phyloP scores from a whole-genome alignment of 2,329 filamentous ascomycete species.

The Pestalotiopsis sp. region DNA sequence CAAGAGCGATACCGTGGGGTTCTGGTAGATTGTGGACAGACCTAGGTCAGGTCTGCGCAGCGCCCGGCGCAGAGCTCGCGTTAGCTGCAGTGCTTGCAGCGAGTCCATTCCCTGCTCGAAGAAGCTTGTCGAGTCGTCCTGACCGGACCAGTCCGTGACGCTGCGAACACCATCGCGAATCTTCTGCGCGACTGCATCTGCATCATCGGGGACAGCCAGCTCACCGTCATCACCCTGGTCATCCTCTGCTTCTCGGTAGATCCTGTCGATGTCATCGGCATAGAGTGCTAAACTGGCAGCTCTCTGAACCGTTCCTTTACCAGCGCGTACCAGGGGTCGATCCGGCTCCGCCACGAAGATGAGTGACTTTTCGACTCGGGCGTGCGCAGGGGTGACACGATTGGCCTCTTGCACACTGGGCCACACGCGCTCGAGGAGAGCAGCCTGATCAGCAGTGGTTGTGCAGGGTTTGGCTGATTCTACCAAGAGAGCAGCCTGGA shows the following conservation, averaged over 20 bases:
- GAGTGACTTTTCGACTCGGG: neutral
- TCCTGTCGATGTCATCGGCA: neutral
- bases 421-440: neutral
- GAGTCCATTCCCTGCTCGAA: constrained; percentile 20
- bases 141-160: neutral
- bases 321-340: neutral
- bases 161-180: neutral
- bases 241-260: neutral
- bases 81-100: constrained; percentile 16
- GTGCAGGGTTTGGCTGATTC: neutral
- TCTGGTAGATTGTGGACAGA: constrained; percentile 18
- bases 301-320: neutral
- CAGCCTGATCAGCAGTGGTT: neutral
- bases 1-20: constrained; percentile 20
- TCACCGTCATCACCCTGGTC: neutral
- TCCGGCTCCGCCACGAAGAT: neutral
- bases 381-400: neutral
- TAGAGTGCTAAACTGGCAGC: neutral
- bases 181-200: neutral
- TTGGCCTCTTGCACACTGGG: neutral
- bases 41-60: constrained; percentile 4
- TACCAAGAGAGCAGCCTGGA: neutral
- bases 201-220: neutral
- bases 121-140: constrained; percentile 9
- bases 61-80: constrained; percentile 13